Base-by-base conservation (phyloP, 1,284 basidiomycete genomes). In the Porogramme epimiltina region DNA sequence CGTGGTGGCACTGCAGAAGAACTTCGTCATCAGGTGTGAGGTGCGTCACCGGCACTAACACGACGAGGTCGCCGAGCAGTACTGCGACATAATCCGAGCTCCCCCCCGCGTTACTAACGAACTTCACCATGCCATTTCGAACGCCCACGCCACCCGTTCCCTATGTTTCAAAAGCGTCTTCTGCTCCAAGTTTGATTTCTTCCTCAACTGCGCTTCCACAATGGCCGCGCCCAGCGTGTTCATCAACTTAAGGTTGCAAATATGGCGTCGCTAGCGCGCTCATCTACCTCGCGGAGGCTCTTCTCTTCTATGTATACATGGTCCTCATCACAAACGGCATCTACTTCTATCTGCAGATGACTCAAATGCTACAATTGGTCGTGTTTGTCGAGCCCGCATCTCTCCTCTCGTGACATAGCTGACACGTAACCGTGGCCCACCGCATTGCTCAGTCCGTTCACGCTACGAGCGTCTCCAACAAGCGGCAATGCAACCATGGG, bases 381-480 rank as follows among this genome's bases (percentile, higher is more conserved):
- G 85, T 98, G 36, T 98, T 98, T 74, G 88, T 91, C 8, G 86
- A 98, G 54, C 92, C 93, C 2, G n/a, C n/a, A n/a, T n/a, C n/a
- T n/a, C n/a, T n/a, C n/a, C n/a, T n/a, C n/a, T n/a, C n/a, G n/a
- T n/a, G n/a, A n/a, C n/a, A n/a, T n/a, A n/a, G n/a, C n/a, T n/a
- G n/a, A n/a, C n/a, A n/a, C n/a, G n/a, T n/a, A n/a, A 96, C 97
- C 59, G 92, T 93, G 1, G 85, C 88, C 23, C 91, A 94, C 67
- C 80, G 95, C 60, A 87, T 98, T 80, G 80, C 85, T 94, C 73
- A 88, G 91, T 93, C 66, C 66, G 91, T 82, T 42, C 53, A 28
- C 53, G 52, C 24, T 57, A 20, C 26, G 42, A 34, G 45, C 28
- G n/a, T n/a, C n/a, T n/a, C 19, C 49, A 25, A 45, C 8, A 20